These are phyloP conservation scores for Fusarium lyarnte DNA, from an alignment of 2,329 filamentous ascomycete species.

Conservation along the genomic window DNA sequence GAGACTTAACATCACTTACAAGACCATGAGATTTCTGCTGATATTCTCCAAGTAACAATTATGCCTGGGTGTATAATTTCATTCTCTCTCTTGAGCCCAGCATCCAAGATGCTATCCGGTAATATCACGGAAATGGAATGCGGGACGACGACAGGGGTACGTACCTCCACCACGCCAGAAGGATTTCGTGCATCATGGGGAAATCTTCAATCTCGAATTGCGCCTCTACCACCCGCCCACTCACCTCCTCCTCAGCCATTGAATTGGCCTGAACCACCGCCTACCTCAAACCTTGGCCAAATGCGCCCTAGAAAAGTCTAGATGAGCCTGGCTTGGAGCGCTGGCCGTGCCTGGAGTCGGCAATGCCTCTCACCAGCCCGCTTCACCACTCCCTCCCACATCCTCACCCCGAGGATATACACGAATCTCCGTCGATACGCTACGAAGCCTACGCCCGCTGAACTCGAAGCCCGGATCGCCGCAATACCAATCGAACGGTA, in stretches of 20 bases:
- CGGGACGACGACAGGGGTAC: not conserved
- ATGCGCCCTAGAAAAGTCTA: constrained; percentile 38
- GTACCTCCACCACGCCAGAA: constrained; percentile 22
- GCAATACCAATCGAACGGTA: constrained; percentile 82
- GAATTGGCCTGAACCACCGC: not conserved
- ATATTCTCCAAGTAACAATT: rapidly evolving
- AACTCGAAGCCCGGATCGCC: constrained; percentile 65
- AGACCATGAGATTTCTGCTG: not conserved
- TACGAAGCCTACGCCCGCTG: constrained; percentile 46
- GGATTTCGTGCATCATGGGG: constrained; percentile 33
- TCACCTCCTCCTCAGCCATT: constrained; percentile 4
- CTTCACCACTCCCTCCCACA: not conserved
- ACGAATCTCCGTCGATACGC: constrained; percentile 11
- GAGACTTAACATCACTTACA: not conserved
- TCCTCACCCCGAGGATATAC: not conserved
- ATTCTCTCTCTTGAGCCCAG: not conserved
- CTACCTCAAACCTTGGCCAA: constrained; percentile 14
- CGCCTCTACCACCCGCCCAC: not conserved
- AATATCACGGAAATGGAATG: not conserved
- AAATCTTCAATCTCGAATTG: constrained; percentile 17
- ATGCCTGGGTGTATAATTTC: not conserved
- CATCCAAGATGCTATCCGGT: not conserved
- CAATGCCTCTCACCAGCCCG: constrained; percentile 43
- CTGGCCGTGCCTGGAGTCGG: constrained; percentile 51
- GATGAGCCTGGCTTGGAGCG: constrained; percentile 52